Base-by-base conservation (phyloP, 2,329 filamentous ascomycete genomes). In the Xylariaceae sp. region DNA sequence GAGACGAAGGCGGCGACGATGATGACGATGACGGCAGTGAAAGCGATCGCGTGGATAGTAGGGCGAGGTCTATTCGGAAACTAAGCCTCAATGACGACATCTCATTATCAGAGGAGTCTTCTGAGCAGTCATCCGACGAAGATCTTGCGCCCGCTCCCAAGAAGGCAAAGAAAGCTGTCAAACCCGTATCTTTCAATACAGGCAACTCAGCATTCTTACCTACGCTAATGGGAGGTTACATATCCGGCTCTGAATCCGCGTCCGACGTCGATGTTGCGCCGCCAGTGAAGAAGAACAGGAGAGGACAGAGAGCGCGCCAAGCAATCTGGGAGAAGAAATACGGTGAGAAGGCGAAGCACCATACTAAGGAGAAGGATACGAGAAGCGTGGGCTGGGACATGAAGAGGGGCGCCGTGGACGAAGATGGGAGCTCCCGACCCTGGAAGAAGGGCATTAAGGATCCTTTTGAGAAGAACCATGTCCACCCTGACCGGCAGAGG, bases 281-380 rank as follows among this genome's bases (percentile, higher is more conserved):
- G 3, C 73, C 78, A 0, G 74, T 79, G 0, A 84, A 84, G 66
- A 92, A 92, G 74, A 92, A 93, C 68, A 81, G 88, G 18, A 80
- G 85, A 51, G 90, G 90, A 2, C 90, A 95, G 74, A 82, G 86
- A 49, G 88, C 88, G n/a, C 83, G 90, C 7, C 88, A 89, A 70
- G 83, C 86, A 23, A 88, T 94, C 60, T 89, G 86, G 78, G 89
- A 93, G 76, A 87, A 90, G 76, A 93, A 92, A 70, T 93, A 81
- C 71, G 89, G 89, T 53, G 78, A 80, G 11, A 80, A 82, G 62
- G 90, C 90, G 1, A 88, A 86, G 66, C 89, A 92, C 68, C 60
- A 71, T n/a, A 58, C 70, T 49, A 72, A 78, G 59, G 72, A 73
- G 51, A 66, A 72, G 57, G 73, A 64, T 9, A 70, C 73, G 6